Evolutionary conservation across 441 rosid genomes (phyloP).

Genomic region (Manihot esculenta): DNA sequence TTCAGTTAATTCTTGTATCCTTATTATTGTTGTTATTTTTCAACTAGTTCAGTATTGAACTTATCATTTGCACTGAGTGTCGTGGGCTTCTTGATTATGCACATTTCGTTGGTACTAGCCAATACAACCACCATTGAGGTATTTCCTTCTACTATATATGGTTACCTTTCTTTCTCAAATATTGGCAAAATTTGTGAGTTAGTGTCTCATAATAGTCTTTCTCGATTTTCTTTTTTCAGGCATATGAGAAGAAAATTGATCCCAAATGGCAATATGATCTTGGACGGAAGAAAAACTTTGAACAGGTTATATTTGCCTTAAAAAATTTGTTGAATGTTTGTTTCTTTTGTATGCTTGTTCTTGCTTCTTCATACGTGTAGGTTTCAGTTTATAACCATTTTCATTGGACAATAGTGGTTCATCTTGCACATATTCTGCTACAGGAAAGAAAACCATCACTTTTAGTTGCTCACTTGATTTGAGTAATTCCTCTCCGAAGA

Average conservation of each 20-base stretch:
- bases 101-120: conserved; percentile 53
- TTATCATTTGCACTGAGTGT: conserved; percentile 80
- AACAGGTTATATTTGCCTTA: conserved; percentile 52
- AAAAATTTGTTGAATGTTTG: neutral
- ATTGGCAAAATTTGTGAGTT: neutral
- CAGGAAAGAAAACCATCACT: neutral
- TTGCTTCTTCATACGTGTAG: neutral
- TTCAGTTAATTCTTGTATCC: conserved; percentile 9
- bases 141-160: conserved; percentile 18
- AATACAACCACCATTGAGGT: conserved; percentile 94
- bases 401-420: neutral
- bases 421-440: neutral
- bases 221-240: conserved; percentile 45
- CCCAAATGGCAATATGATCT: conserved; percentile 84
- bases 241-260: conserved; percentile 70
- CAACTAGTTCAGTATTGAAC: conserved; percentile 62
- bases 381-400: neutral
- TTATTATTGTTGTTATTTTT: conserved; percentile 10
- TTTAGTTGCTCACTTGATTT: conserved; percentile 9
- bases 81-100: conserved; percentile 86
- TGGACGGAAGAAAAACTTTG: conserved; percentile 78
- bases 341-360: neutral
- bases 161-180: conserved; percentile 7
- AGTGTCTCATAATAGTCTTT: neutral
- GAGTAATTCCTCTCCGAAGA: neutral